These are phyloP conservation scores for Sordariomycetes sp. DNA, from an alignment of 2,329 filamentous ascomycete genomes.

Conservation along the genomic window DNA sequence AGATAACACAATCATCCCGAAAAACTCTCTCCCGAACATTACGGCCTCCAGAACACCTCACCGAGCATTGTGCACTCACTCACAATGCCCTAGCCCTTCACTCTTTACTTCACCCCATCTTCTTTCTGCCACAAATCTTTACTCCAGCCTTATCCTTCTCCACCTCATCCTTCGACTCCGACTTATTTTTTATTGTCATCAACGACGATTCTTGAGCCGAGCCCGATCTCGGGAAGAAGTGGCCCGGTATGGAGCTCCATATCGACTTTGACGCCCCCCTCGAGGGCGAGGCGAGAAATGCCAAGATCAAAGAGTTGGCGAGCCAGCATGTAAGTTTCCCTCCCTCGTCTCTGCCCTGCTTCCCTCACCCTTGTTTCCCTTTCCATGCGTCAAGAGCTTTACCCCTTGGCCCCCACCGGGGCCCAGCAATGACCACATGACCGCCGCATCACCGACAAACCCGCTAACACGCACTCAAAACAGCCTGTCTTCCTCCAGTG, in stretches of 20 bases:
- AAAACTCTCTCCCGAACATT: too few relatives aligned
- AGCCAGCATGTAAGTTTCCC: conserved; percentile 20
- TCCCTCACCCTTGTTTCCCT: background rate
- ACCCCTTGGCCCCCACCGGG: too few relatives aligned
- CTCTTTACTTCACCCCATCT: too few relatives aligned
- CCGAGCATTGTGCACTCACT: too few relatives aligned
- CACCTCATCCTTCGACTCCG: background rate
- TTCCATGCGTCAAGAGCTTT: background rate
- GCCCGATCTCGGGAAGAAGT: background rate
- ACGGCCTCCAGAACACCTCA: too few relatives aligned
- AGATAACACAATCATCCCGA: too few relatives aligned
- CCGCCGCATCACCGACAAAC: background rate
- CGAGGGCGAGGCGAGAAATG: conserved; percentile 18
- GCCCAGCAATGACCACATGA: background rate
- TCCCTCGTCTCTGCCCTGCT: background rate
- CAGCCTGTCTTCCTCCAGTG: conserved; percentile 21
- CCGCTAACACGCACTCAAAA: background rate
- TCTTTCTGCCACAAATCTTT: too few relatives aligned
- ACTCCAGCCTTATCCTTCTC: background rate
- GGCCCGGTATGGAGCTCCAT: conserved; percentile 16
- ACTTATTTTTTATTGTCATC: background rate
- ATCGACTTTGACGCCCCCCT: conserved; percentile 26
- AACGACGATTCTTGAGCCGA: background rate
- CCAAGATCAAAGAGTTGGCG: conserved; percentile 22
- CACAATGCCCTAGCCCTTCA: too few relatives aligned